A percentile compares a stretch with the other conserved stretches of the same genome.
These are phyloP conservation scores for Flammula alnicola DNA, from an alignment of 1,284 basidiomycete genomes.

Conservation along the genomic window DNA sequence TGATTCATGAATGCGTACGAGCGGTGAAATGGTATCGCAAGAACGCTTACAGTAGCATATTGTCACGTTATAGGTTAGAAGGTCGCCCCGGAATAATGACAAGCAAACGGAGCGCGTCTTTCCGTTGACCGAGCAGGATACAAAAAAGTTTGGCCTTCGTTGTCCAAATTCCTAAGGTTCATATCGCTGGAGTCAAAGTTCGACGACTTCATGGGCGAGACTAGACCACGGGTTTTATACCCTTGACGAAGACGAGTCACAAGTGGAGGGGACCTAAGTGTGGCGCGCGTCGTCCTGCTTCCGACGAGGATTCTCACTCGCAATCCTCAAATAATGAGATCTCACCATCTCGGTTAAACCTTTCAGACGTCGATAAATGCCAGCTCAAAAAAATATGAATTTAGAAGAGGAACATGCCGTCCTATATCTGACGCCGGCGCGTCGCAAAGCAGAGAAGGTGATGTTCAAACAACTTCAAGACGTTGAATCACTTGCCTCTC, in stretches of 20 bases:
- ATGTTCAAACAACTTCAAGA: constrained; percentile 56
- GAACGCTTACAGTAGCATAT: too few species aligned
- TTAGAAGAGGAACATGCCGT: background rate
- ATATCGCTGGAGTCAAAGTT: too few species aligned
- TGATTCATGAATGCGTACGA: too few species aligned
- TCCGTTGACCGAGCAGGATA: too few species aligned
- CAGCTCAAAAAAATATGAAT: constrained; percentile 2
- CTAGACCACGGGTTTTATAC: constrained; percentile 11
- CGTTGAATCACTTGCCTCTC: constrained; percentile 69
- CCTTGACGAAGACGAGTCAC: constrained; percentile 5
- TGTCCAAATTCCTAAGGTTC: too few species aligned
- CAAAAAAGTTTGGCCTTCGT: too few species aligned
- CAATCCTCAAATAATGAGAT: background rate
- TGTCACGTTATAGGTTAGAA: too few species aligned
- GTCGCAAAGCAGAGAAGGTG: background rate
- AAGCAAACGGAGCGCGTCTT: too few species aligned
- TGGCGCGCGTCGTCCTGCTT: constrained; percentile 1
- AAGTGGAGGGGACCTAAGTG: constrained; percentile 2
- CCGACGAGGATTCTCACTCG: background rate
- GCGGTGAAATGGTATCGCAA: too few species aligned
- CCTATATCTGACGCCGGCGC: background rate
- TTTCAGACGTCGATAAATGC: constrained; percentile 2
- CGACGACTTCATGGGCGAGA: too few species aligned
- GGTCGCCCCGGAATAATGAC: too few species aligned
- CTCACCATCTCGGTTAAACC: constrained; percentile 1